A percentile compares a stretch with the other conserved stretches of the same genome.
phyloP scores from a whole-genome alignment of 164 flowering plant species.

The Magnolia officinalis region DNA sequence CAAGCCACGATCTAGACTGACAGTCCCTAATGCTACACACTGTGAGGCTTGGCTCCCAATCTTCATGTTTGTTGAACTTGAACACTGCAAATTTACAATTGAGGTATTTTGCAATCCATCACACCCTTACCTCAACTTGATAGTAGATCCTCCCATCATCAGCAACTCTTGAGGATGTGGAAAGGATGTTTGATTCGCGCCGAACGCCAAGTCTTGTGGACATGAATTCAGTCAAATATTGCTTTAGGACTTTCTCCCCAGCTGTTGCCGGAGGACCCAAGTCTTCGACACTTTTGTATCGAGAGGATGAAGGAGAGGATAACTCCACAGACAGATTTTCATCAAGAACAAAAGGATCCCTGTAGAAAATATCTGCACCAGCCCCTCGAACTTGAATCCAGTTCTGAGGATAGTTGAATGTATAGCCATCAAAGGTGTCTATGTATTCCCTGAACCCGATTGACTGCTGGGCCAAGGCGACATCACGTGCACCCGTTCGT shows the following conservation, averaged over 20 bases:
- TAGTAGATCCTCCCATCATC: slow-evolving; percentile 91
- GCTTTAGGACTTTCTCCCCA: slow-evolving; percentile 74
- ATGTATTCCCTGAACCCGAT: slow-evolving; percentile 71
- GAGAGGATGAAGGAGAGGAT: slow-evolving; percentile 94
- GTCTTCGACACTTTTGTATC: slow-evolving; percentile 79
- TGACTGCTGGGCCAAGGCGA: slow-evolving; percentile 45
- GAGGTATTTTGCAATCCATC: neutral
- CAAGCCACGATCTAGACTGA: no score
- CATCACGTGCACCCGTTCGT: slow-evolving; percentile 18
- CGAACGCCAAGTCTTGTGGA: slow-evolving; percentile 94
- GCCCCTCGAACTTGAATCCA: slow-evolving; percentile 96
- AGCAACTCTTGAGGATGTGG: slow-evolving; percentile 78
- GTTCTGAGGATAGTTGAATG: slow-evolving; percentile 75
- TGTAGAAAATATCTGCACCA: slow-evolving; percentile 81
- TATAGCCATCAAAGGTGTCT: slow-evolving; percentile 90
- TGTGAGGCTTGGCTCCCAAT: neutral
- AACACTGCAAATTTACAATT: neutral
- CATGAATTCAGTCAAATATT: slow-evolving; percentile 95
- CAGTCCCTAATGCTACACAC: no score
- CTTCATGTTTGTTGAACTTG: neutral
- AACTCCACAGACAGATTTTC: slow-evolving; percentile 83
- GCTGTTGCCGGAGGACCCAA: slow-evolving; percentile 87
- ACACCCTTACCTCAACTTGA: slow-evolving; percentile 65
- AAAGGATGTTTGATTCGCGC: slow-evolving; percentile 71
- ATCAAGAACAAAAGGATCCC: slow-evolving; percentile 93